These are phyloP conservation scores for Mycena haematopus DNA, from an alignment of 768 basidiomycete species.

Conservation along the genomic window DNA sequence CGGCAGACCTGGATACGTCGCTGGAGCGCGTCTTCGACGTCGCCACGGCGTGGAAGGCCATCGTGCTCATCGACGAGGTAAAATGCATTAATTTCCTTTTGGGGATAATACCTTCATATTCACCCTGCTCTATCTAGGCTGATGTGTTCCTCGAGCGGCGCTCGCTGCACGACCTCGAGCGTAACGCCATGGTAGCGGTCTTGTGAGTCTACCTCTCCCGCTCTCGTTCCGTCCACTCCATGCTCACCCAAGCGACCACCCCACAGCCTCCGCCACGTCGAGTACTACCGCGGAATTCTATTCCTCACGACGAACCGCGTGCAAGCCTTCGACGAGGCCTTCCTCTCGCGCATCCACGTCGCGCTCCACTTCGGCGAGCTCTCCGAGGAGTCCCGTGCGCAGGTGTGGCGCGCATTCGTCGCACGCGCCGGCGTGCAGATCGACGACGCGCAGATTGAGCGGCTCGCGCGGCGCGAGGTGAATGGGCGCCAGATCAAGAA, in stretches of 20 bases:
- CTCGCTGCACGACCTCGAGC: slow-evolving; percentile 64
- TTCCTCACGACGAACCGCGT: slow-evolving; percentile 65
- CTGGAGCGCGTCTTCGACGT: slow-evolving; percentile 57
- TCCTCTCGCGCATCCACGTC: slow-evolving; percentile 71
- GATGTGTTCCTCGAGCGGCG: slow-evolving; percentile 79
- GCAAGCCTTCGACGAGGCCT: slow-evolving; percentile 70
- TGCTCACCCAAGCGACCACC: not conserved
- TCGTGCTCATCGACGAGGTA: slow-evolving; percentile 62
- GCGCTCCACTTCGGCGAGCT: slow-evolving; percentile 71
- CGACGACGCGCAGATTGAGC: slow-evolving; percentile 48
- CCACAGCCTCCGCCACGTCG: slow-evolving; percentile 62
- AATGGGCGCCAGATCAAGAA: slow-evolving; percentile 78
- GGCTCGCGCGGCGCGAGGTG: slow-evolving; percentile 56
- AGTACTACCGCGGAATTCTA: slow-evolving; percentile 63
- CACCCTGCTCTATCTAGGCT: slow-evolving; percentile 39
- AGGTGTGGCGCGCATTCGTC: slow-evolving; percentile 71
- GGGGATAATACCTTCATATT: not conserved
- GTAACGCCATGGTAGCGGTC: slow-evolving; percentile 78
- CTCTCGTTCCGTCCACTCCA: slow-evolving; percentile 29
- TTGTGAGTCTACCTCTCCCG: slow-evolving; percentile 46
- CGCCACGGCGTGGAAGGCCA: slow-evolving; percentile 66
- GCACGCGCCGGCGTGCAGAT: slow-evolving; percentile 42
- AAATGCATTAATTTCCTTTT: not conserved
- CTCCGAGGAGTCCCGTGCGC: slow-evolving; percentile 55
- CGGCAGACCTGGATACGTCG: slow-evolving; percentile 48